phyloP scores from a whole-genome alignment of 306 rosid genomes.

The Cucumis cinereus region DNA sequence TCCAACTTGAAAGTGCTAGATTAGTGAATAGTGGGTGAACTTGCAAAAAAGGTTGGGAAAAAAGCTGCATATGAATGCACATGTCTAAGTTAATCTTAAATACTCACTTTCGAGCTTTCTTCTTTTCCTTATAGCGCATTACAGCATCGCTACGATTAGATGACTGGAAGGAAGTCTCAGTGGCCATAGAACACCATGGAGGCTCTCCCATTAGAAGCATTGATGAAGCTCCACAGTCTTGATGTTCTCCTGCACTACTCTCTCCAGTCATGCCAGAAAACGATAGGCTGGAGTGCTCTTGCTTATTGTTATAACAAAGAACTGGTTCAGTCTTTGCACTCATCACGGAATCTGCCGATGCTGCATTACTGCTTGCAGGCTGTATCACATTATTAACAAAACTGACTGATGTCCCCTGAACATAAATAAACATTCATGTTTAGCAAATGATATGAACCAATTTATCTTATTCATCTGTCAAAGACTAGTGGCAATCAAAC shows the following conservation, averaged over 20 bases:
- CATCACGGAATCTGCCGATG: conserved; percentile 67
- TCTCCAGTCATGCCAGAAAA: conserved; percentile 69
- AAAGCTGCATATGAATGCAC: background rate
- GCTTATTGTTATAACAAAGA: conserved; percentile 35
- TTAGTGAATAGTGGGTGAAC: too few species aligned
- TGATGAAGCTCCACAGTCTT: conserved; percentile 80
- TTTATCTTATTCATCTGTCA: too few species aligned
- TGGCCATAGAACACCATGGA: conserved; percentile 75
- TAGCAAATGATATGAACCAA: background rate
- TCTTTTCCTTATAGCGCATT: conserved; percentile 94
- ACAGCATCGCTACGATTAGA: conserved; percentile 82
- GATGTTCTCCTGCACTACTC: conserved; percentile 54
- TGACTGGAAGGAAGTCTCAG: conserved; percentile 56
- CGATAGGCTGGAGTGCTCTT: conserved; percentile 55
- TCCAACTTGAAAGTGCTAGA: background rate
- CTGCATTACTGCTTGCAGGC: conserved; percentile 66
- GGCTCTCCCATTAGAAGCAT: conserved; percentile 82
- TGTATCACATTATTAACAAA: conserved; percentile 27
- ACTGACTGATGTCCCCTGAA: conserved; percentile 46
- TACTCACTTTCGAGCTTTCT: conserved; percentile 75
- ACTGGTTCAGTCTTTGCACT: conserved; percentile 76
- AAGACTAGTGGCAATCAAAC: too few species aligned
- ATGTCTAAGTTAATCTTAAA: background rate
- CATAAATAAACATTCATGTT: background rate
- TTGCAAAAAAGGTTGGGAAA: background rate